Conservation (phyloP, 2,329 filamentous ascomycete species). For the Myotisia sp. region DNA sequence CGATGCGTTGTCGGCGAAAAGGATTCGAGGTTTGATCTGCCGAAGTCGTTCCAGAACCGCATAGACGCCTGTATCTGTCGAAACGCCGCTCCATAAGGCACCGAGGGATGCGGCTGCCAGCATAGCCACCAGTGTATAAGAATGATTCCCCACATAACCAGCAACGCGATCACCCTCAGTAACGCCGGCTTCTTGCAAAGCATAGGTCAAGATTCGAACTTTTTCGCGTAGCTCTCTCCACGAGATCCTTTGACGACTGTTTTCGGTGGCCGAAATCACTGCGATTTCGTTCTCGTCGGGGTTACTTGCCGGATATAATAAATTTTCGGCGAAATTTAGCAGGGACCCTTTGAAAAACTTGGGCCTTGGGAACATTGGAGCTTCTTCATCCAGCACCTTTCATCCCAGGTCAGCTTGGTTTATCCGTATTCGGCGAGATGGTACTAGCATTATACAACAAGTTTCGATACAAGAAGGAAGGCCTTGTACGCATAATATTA, state of each 20-base stretch:
- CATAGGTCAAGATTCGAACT: conserved; percentile 58
- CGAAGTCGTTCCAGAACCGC: conserved; percentile 75
- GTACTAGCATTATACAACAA: too few relatives aligned
- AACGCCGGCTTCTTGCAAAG: conserved; percentile 54
- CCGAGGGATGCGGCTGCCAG: conserved; percentile 69
- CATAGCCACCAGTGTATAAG: conserved; percentile 75
- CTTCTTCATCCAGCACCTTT: conserved; percentile 53
- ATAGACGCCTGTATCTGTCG: conserved; percentile 80
- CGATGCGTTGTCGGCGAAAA: conserved; percentile 79
- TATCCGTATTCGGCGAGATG: neutral
- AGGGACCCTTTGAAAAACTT: conserved; percentile 66
- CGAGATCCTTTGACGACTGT: conserved; percentile 47
- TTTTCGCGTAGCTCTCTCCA: conserved; percentile 70
- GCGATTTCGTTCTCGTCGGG: conserved; percentile 48
- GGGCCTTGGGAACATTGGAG: conserved; percentile 72
- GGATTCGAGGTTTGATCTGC: conserved; percentile 68
- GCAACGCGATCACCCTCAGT: conserved; percentile 47
- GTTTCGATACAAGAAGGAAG: too few relatives aligned
- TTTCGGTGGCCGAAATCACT: conserved; percentile 70
- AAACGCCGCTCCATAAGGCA: conserved; percentile 84
- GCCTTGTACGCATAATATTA: too few relatives aligned
- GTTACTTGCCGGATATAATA: conserved; percentile 59
- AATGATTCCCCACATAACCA: conserved; percentile 77
- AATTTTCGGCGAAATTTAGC: conserved; percentile 90
- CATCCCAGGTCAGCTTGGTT: neutral